These are phyloP conservation scores for Gardenia jasminoides DNA, from an alignment of 257 asterid species.

Conservation along the genomic window DNA sequence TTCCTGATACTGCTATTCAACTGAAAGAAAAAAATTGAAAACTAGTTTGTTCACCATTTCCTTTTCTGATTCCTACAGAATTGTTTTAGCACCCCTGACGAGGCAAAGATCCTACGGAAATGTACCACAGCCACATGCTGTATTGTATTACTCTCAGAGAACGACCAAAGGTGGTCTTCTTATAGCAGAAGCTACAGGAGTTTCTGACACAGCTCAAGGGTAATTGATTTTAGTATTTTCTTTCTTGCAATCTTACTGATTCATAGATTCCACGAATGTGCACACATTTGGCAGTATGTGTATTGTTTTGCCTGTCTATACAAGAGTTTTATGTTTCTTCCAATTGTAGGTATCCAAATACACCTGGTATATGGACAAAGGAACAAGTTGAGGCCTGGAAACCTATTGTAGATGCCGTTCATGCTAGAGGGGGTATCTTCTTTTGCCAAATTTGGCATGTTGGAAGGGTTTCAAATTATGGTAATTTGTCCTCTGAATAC, in stretches of 20 bases:
- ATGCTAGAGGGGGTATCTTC: constrained; percentile 32
- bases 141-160: constrained; percentile 65
- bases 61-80: constrained; percentile 24
- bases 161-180: constrained; percentile 52
- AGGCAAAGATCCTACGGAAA: constrained; percentile 56
- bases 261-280: neutral
- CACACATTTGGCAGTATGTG: too few species aligned
- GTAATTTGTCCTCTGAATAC: too few species aligned
- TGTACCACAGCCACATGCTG: constrained; percentile 70
- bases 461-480: constrained; percentile 26
- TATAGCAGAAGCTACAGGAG: constrained; percentile 50
- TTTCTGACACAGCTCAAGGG: constrained; percentile 58
- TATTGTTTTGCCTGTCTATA: neutral
- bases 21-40: neutral
- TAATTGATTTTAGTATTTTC: constrained; percentile 5
- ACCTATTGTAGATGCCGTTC: constrained; percentile 40
- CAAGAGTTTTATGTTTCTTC: neutral
- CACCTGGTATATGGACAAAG: constrained; percentile 38
- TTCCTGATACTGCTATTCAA: neutral
- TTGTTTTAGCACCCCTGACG: constrained; percentile 68
- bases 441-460: constrained; percentile 36
- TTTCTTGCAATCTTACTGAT: neutral
- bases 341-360: constrained; percentile 16
- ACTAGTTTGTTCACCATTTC: neutral
- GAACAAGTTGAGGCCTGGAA: constrained; percentile 48